Evolutionary conservation across 257 asterid species (phyloP).

Genomic region (Plantago ovata): DNA sequence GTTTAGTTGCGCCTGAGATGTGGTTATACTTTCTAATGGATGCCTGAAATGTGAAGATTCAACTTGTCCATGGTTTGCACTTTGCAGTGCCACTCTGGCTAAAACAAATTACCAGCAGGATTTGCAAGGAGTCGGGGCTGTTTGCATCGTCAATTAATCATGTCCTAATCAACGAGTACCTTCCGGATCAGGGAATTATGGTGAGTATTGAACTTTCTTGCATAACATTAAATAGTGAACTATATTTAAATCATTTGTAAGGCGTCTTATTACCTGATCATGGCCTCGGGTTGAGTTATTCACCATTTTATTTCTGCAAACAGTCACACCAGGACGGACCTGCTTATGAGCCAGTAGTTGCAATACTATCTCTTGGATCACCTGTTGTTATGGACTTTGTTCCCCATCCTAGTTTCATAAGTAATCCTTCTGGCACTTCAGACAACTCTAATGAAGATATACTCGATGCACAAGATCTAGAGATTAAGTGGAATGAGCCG

Average conservation of each 20-base stretch:
- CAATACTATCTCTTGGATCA: constrained; percentile 87
- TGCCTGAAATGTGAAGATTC: neutral
- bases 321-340: constrained; percentile 98
- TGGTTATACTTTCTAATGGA: no score
- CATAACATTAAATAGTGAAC: neutral
- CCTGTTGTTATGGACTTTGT: constrained; percentile 83
- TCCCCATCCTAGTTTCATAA: constrained; percentile 58
- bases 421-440: constrained; percentile 16
- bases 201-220: constrained; percentile 30
- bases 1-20: no score
- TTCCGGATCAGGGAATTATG: constrained; percentile 90
- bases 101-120: constrained; percentile 49
- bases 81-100: constrained; percentile 94
- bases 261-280: constrained; percentile 6
- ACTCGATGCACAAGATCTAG: constrained; percentile 17
- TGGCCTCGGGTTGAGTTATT: constrained; percentile 1
- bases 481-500: constrained; percentile 23
- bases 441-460: constrained; percentile 23
- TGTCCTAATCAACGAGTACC: constrained; percentile 92
- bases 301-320: constrained; percentile 17
- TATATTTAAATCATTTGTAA: constrained; percentile 1
- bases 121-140: constrained; percentile 49
- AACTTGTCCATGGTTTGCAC: constrained; percentile 20
- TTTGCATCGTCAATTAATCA: constrained; percentile 88
- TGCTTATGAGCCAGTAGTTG: constrained; percentile 87